Percentiles rank a stretch among this genome's conserved stretches.
These are phyloP conservation scores for Colletotrichum sp. DNA, from an alignment of 2,329 filamentous ascomycete species.

Conservation along the genomic window DNA sequence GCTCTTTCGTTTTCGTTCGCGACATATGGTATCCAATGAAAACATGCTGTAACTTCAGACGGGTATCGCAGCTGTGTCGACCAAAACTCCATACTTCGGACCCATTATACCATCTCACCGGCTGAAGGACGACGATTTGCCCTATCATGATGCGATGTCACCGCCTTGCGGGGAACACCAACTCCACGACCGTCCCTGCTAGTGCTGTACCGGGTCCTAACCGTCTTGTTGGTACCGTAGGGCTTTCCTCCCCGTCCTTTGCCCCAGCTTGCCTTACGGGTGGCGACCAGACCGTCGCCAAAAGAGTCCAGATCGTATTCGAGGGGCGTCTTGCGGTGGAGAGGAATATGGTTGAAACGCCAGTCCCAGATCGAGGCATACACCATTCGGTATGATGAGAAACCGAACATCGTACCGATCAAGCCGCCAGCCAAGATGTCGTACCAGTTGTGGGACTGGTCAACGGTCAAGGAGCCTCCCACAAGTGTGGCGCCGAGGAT, in stretches of 20 bases:
- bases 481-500: slow-evolving; percentile 72
- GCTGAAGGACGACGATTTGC: not conserved
- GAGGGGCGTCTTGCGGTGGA: slow-evolving; percentile 64
- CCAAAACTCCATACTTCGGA: not conserved
- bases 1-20: not conserved
- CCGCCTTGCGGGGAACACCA: slow-evolving; percentile 5
- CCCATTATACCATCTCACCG: not conserved
- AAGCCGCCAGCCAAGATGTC: slow-evolving; percentile 69
- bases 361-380: slow-evolving; percentile 74
- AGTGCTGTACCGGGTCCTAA: not conserved
- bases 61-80: not conserved
- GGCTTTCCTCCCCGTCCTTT: not conserved
- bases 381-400: slow-evolving; percentile 69
- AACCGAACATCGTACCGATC: slow-evolving; percentile 70
- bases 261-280: slow-evolving; percentile 66
- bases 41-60: not conserved
- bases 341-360: slow-evolving; percentile 69
- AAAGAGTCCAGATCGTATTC: slow-evolving; percentile 49
- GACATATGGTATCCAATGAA: not conserved
- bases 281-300: slow-evolving; percentile 60
- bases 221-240: not conserved
- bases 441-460: slow-evolving; percentile 79
- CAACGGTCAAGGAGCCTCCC: slow-evolving; percentile 72
- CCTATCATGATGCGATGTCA: not conserved
- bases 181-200: not conserved